A percentile compares a stretch with the other conserved stretches of the same genome.
Evolutionary conservation across 2,329 filamentous ascomycete species (phyloP).

Genomic region (Trematosphaeria pertusa): DNA sequence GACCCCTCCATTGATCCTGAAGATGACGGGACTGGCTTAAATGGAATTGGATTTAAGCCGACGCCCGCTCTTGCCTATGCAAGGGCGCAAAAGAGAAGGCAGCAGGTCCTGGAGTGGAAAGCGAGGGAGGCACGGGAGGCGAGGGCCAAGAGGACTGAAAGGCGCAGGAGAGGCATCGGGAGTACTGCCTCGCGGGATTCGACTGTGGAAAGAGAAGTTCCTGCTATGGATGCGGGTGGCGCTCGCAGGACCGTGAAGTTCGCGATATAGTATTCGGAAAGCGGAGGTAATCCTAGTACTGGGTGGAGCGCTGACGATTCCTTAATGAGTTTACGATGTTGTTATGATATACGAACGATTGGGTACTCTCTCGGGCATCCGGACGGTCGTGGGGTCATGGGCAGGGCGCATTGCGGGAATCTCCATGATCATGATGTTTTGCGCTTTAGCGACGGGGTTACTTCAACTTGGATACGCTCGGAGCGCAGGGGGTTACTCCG

Average conservation of each 20-base stretch:
- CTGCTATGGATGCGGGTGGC: slow-evolving; percentile 19
- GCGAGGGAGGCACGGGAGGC: slow-evolving; percentile 65
- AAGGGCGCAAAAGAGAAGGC: slow-evolving; percentile 62
- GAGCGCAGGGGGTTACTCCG: too few relatives aligned
- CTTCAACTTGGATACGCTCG: too few relatives aligned
- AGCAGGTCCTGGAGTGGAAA: slow-evolving; percentile 67
- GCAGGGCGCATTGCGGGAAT: slow-evolving; percentile 3
- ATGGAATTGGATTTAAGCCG: slow-evolving; percentile 69
- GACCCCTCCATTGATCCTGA: slow-evolving; percentile 60
- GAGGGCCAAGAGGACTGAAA: slow-evolving; percentile 62
- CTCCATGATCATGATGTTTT: too few relatives aligned
- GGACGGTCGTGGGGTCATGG: slow-evolving; percentile 65
- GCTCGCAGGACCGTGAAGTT: slow-evolving; percentile 40
- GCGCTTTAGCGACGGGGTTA: too few relatives aligned
- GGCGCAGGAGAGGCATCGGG: slow-evolving; percentile 49
- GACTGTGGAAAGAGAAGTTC: slow-evolving; percentile 36
- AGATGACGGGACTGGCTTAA: slow-evolving; percentile 69
- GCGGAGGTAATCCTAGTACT: slow-evolving; percentile 3
- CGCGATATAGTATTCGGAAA: slow-evolving; percentile 26
- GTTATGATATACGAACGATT: slow-evolving; percentile 45
- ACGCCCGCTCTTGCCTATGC: slow-evolving; percentile 66
- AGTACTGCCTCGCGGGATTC: slow-evolving; percentile 35
- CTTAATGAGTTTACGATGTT: slow-evolving; percentile 15
- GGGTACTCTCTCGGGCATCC: slow-evolving; percentile 76
- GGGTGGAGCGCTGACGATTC: background rate